phyloP scores from a whole-genome alignment of 2,329 filamentous ascomycete genomes.

The Penicillium palitans region DNA sequence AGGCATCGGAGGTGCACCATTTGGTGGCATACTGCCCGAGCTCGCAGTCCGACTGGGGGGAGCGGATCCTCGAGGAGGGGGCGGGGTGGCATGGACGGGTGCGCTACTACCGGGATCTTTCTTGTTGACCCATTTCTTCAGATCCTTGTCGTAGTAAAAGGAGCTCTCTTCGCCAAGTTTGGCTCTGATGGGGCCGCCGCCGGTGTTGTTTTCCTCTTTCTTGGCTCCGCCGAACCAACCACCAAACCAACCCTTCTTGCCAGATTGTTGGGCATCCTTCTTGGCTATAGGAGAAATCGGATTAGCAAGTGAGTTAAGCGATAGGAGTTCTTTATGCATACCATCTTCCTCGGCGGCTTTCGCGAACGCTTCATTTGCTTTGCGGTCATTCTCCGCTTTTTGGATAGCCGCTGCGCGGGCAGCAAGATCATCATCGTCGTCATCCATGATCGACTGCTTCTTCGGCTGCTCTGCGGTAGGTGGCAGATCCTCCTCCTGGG shows the following conservation, averaged over 20 bases:
- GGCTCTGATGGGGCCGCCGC: slow-evolving; percentile 69
- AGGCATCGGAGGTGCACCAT: slow-evolving; percentile 22
- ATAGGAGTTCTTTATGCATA: slow-evolving; percentile 31
- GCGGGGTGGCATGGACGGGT: slow-evolving; percentile 66
- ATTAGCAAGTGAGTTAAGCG: slow-evolving; percentile 28
- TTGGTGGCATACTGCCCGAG: slow-evolving; percentile 54
- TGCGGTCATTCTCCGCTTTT: slow-evolving; percentile 64
- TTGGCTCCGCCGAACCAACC: slow-evolving; percentile 77
- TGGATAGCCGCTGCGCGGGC: slow-evolving; percentile 53
- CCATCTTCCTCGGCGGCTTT: slow-evolving; percentile 74
- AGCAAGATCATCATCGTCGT: slow-evolving; percentile 70
- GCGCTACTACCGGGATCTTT: slow-evolving; percentile 70
- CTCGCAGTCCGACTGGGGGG: slow-evolving; percentile 56
- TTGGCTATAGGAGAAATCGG: slow-evolving; percentile 50
- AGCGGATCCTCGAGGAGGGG: slow-evolving; percentile 67
- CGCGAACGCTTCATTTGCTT: slow-evolving; percentile 80
- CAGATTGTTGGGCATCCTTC: slow-evolving; percentile 29
- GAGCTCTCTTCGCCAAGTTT: slow-evolving; percentile 92
- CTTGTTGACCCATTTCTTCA: slow-evolving; percentile 98
- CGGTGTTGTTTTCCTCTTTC: slow-evolving; percentile 51
- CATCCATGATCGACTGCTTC: slow-evolving; percentile 78
- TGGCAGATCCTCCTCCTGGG: slow-evolving; percentile 50
- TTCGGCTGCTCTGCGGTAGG: slow-evolving; percentile 59
- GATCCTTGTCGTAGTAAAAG: slow-evolving; percentile 92
- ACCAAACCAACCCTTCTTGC: slow-evolving; percentile 69